Base-by-base conservation (phyloP, 2,329 filamentous ascomycete genomes). In the Zarea fungicola region DNA sequence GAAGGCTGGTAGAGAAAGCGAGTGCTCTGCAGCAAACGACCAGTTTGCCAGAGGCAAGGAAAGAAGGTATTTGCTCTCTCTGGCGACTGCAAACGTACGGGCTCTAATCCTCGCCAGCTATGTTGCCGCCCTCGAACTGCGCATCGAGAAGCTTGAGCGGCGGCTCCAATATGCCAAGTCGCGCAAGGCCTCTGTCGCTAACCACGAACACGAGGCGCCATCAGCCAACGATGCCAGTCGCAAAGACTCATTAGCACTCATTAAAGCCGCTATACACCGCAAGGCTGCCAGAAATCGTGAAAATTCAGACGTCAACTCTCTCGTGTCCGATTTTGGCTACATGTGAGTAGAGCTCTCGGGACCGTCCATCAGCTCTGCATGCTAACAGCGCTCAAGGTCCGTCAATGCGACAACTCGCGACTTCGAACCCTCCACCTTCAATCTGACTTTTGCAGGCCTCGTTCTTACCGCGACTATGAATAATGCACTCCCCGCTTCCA, bases 41-140 rank as follows among this genome's bases (percentile, higher is more conserved):
- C 90, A 96, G 65, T 97, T 96, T 67, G 91, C 92, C 1, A 80
- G 90, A 54, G 93, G 93, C 53, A 97, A 97, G 67, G 93, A 97
- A 64, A 78, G 92, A 60, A 97, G 91, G 83, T 83, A 57, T 10
- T 13, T 7, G 29, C 32, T 23, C 4, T 18, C 9, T 34, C 3
- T 10, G n/a, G 18, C 19, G 31, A 13, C n/a, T 48, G 26, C 55
- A 56, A 48, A 54, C 43, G 35, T 28, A n/a, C n/a, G n/a, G n/a
- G n/a, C 19, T 16, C 22, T 36, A 23, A 41, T 34, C 42, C 46
- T 44, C 46, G 19, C 45, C 26, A 86, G 83, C 68, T 99, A 97
- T 75, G 91, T 97, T 37, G 89, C 92, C 7, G 95, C 92, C 1
- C 77, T 99, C n/a, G 92, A 97, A 65, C 82, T 91, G 14, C 84